Evolutionary conservation across 2,329 filamentous ascomycete genomes (phyloP).

Genomic region (Trichoderma hamatum): DNA sequence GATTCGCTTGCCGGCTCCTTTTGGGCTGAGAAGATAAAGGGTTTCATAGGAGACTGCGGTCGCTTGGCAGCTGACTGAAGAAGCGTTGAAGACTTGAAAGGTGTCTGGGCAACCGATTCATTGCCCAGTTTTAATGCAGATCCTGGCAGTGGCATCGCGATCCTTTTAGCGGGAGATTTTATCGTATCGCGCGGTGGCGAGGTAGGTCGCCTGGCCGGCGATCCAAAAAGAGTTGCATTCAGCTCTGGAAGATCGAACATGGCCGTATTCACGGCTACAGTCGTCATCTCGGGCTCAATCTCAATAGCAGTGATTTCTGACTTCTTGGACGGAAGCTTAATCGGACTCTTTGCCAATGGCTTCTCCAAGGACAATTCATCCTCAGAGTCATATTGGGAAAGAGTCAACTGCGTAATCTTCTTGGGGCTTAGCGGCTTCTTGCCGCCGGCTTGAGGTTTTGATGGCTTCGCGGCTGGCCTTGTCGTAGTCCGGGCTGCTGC

Average conservation of each 20-base stretch:
- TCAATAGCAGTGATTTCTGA: neutral
- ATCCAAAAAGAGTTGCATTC: constrained; percentile 48
- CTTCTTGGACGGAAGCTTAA: constrained; percentile 24
- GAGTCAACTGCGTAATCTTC: constrained; percentile 63
- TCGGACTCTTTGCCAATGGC: constrained; percentile 30
- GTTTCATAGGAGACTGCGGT: constrained; percentile 50
- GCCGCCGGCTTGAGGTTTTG: constrained; percentile 34
- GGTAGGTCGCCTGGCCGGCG: constrained; percentile 59
- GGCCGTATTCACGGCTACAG: constrained; percentile 36
- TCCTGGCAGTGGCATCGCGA: constrained; percentile 39
- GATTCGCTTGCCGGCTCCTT: constrained; percentile 40
- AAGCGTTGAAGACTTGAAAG: constrained; percentile 45
- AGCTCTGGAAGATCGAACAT: constrained; percentile 42
- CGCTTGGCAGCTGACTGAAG: constrained; percentile 57
- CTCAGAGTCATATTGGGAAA: constrained; percentile 54
- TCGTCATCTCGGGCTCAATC: constrained; percentile 16
- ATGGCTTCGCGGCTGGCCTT: constrained; percentile 40
- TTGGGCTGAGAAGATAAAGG: constrained; percentile 37
- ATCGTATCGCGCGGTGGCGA: constrained; percentile 59
- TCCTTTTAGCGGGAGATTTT: constrained; percentile 58
- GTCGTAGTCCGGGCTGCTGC: constrained; percentile 41
- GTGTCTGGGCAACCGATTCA: constrained; percentile 30
- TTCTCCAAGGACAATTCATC: constrained; percentile 64
- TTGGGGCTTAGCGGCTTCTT: constrained; percentile 64
- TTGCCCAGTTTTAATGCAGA: constrained; percentile 38